phyloP scores from a whole-genome alignment of 805 yeast genomes.

The Metschnikowia kunwiensis region DNA sequence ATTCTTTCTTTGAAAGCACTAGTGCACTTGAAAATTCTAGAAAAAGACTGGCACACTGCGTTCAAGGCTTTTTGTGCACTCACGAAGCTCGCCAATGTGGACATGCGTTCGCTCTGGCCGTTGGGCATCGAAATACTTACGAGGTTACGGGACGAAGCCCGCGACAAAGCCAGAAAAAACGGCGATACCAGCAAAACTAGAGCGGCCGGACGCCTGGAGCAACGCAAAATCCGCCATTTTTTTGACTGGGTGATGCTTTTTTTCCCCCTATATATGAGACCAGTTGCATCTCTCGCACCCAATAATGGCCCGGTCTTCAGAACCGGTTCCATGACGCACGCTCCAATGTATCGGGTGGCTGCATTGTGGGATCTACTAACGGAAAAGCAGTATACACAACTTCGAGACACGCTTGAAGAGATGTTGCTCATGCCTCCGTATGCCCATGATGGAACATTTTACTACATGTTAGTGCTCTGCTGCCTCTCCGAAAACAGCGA shows the following conservation, averaged over 20 bases:
- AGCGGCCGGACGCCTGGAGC: conserved; percentile 6
- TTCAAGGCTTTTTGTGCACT: conserved; percentile 51
- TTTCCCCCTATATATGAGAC: conserved; percentile 17
- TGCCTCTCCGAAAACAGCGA: conserved; percentile 24
- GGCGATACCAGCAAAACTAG: neutral
- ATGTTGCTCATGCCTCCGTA: conserved; percentile 43
- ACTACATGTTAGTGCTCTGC: conserved; percentile 35
- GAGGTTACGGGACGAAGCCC: conserved; percentile 5
- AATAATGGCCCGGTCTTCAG: conserved; percentile 37
- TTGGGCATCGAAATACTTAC: conserved; percentile 56
- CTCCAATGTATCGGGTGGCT: conserved; percentile 41
- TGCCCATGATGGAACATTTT: conserved; percentile 38
- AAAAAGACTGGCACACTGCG: conserved; percentile 54
- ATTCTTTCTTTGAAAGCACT: conserved; percentile 38
- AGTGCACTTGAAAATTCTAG: conserved; percentile 47
- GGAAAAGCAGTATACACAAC: conserved; percentile 31
- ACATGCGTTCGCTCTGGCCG: conserved; percentile 60
- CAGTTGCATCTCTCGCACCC: conserved; percentile 8
- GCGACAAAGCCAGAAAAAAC: neutral
- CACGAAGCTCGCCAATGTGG: conserved; percentile 47
- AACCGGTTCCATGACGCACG: conserved; percentile 37
- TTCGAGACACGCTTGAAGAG: conserved; percentile 35
- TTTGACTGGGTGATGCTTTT: conserved; percentile 37
- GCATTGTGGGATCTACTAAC: conserved; percentile 43
- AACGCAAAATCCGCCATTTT: conserved; percentile 29